These are phyloP conservation scores for Rhodotorula graminis DNA, from an alignment of 768 basidiomycete species.

Conservation along the genomic window DNA sequence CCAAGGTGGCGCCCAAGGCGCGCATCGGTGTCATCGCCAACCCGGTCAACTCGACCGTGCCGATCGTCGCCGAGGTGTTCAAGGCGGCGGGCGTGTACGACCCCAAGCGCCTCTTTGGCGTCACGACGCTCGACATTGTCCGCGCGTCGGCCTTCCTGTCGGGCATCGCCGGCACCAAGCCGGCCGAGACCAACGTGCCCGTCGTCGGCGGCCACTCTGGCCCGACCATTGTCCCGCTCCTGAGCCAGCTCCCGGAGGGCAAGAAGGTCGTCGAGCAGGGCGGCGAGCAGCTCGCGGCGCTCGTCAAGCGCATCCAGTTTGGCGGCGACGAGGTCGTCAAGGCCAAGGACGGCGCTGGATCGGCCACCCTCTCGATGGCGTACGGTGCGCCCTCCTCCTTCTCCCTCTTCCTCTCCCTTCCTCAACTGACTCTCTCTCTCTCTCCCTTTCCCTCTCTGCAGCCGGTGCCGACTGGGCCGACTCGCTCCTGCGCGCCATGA, in stretches of 20 bases:
- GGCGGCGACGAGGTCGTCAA: conserved; percentile 98
- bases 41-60: conserved; percentile 86
- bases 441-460: not conserved
- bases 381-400: conserved; percentile 48
- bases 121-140: conserved; percentile 97
- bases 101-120: conserved; percentile 83
- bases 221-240: conserved; percentile 92
- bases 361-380: conserved; percentile 72
- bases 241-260: conserved; percentile 72
- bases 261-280: conserved; percentile 56
- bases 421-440: not conserved
- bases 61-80: conserved; percentile 88
- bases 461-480: conserved; percentile 69
- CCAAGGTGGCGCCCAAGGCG: conserved; percentile 81
- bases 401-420: not conserved
- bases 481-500: conserved; percentile 55
- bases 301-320: conserved; percentile 91
- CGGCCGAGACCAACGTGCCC: conserved; percentile 65
- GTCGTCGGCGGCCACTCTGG: conserved; percentile 96
- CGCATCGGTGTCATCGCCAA: conserved; percentile 95
- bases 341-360: conserved; percentile 85
- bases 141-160: conserved; percentile 87
- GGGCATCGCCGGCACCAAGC: conserved; percentile 61
- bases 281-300: conserved; percentile 67
- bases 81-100: conserved; percentile 89